Conservation (phyloP, 495 filamentous ascomycete species). For the Penicillium cosmopolitanum region DNA sequence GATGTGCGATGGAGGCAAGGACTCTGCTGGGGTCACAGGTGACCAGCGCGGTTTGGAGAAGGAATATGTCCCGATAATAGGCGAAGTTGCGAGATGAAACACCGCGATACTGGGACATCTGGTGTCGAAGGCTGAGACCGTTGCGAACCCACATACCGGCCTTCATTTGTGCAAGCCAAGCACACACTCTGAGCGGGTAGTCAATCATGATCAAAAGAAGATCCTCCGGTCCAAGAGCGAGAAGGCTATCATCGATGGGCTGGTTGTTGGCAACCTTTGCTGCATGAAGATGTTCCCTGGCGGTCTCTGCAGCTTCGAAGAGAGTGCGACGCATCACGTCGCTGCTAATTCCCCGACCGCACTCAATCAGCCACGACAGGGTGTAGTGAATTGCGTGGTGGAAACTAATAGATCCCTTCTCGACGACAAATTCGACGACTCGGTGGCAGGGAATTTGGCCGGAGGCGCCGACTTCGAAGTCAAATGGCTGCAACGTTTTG, state of each 20-base stretch:
- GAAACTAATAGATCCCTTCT: constrained; percentile 90
- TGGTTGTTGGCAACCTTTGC: constrained; percentile 16
- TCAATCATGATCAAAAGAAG: constrained; percentile 88
- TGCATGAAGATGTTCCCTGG: constrained; percentile 33
- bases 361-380: constrained; percentile 95
- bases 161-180: constrained; percentile 97
- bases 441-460: constrained; percentile 49
- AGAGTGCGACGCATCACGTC: constrained; percentile 68
- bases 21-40: constrained; percentile 82
- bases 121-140: constrained; percentile 90
- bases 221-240: constrained; percentile 61
- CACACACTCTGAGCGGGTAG: constrained; percentile 88
- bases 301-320: constrained; percentile 52
- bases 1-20: constrained; percentile 86
- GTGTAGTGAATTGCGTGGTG: constrained; percentile 97
- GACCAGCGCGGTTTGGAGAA: constrained; percentile 88
- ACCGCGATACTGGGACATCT: constrained; percentile 88
- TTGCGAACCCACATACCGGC: constrained; percentile 99
- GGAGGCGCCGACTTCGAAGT: constrained; percentile 68
- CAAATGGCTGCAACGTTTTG: constrained; percentile 74
- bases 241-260: constrained; percentile 23
- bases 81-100: constrained; percentile 86
- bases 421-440: constrained; percentile 86
- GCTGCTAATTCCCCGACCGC: constrained; percentile 73
- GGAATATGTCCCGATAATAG: constrained; percentile 92